Conservation (phyloP, 2,329 filamentous ascomycete genomes). For the Coniella lustricola region DNA sequence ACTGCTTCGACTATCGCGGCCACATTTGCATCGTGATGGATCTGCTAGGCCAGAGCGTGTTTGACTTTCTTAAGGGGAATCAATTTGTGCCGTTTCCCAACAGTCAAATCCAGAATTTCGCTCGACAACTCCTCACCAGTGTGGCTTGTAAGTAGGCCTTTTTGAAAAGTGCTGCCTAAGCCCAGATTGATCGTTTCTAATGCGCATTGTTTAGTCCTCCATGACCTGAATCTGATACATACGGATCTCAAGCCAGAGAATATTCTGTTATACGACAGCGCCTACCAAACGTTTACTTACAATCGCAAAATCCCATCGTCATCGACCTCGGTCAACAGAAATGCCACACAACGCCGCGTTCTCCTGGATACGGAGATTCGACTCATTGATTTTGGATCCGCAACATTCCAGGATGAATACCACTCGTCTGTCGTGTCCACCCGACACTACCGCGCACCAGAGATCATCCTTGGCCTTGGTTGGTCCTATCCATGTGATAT, state of each 20-base stretch:
- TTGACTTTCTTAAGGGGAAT: conserved; percentile 95
- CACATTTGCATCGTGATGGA: conserved; percentile 86
- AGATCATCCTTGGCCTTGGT: conserved; percentile 63
- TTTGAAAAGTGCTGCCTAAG: no score
- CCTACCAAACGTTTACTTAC: conserved; percentile 65
- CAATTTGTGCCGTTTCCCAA: conserved; percentile 95
- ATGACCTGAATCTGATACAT: conserved; percentile 95
- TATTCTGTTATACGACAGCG: conserved; percentile 58
- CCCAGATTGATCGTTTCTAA: conserved; percentile 9
- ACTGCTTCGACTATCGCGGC: conserved; percentile 95
- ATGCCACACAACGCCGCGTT: conserved; percentile 57
- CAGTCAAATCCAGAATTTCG: conserved; percentile 96
- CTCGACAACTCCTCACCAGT: conserved; percentile 91
- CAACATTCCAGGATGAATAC: conserved; percentile 67
- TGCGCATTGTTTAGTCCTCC: conserved; percentile 60
- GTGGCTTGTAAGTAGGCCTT: conserved; percentile 72
- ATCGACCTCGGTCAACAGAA: conserved; percentile 50
- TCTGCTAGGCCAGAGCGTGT: conserved; percentile 86
- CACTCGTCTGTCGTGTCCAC: conserved; percentile 66
- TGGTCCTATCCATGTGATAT: conserved; percentile 69
- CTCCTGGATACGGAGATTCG: conserved; percentile 63
- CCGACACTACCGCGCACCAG: conserved; percentile 61
- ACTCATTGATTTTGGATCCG: conserved; percentile 65
- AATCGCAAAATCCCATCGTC: conserved; percentile 64
- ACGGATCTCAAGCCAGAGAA: conserved; percentile 71